These are phyloP conservation scores for Aspergillus fumigatiaffinis DNA, from an alignment of 2,329 filamentous ascomycete genomes.

Conservation along the genomic window DNA sequence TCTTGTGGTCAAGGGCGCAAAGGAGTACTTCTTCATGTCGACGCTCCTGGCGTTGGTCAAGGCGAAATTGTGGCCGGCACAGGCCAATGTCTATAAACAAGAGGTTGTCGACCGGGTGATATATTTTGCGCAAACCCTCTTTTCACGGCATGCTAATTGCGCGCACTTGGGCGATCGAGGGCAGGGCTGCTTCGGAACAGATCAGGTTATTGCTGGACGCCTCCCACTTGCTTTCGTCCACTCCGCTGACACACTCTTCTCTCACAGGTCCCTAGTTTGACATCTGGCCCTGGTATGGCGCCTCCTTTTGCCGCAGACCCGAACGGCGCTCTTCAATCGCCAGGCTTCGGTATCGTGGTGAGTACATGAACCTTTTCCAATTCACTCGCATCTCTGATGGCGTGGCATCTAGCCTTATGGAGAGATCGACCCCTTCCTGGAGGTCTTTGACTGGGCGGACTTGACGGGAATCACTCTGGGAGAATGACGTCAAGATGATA, in stretches of 20 bases:
- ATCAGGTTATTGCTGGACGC: conserved; percentile 19
- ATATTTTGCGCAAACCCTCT: conserved; percentile 32
- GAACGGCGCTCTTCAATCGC: conserved; percentile 18
- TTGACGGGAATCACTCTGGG: conserved; percentile 26
- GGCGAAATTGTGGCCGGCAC: conserved; percentile 30
- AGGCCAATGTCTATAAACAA: conserved; percentile 32
- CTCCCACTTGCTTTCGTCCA: neutral
- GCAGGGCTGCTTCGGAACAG: conserved; percentile 29
- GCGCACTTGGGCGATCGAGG: conserved; percentile 27
- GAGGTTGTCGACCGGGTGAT: conserved; percentile 35
- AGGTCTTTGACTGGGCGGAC: conserved; percentile 34
- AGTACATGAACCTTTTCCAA: conserved; percentile 4
- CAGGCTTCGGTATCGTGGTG: conserved; percentile 23
- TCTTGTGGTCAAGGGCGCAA: conserved; percentile 35
- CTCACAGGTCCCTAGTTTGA: conserved; percentile 17
- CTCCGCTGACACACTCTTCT: neutral
- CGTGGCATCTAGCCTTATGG: conserved; percentile 16
- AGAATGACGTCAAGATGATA: conserved; percentile 4
- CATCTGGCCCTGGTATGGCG: conserved; percentile 18
- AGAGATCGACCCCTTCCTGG: conserved; percentile 32
- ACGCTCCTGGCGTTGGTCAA: conserved; percentile 35
- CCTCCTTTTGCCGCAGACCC: conserved; percentile 21
- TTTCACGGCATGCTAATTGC: conserved; percentile 31
- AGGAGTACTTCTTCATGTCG: conserved; percentile 39
- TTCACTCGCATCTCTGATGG: neutral